Evolutionary conservation across 2,329 filamentous ascomycete genomes (phyloP), one percentile per base, ranked within the genome.

Genomic region (Diaporthe australafricana): DNA sequence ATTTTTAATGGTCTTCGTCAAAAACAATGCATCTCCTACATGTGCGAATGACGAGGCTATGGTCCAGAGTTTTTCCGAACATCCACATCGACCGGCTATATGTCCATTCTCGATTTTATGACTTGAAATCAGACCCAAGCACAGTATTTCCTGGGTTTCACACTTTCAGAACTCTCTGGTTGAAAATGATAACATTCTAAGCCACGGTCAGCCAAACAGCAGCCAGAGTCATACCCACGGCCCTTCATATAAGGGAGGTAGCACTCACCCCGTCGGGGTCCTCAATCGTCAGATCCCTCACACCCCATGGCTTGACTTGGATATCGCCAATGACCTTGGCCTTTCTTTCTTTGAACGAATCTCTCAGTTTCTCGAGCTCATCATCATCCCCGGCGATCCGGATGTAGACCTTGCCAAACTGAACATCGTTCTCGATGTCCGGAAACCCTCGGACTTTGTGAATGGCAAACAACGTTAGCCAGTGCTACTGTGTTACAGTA

Each of bases 401-500:
- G 25, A 69, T 60, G 17, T 69, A 69, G 8, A 69, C 67, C 17
- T 69, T 69, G 53, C 67, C 67, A 8, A 50, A 69, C 7, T 69
- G 67, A 17, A 69, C 67, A 20, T 69, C 67, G 8, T 69, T 60
- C 22, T 48, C 22, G 5, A 69, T 27, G 4, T 42, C 42, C 17
- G 67, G 67, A 12, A 69, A 69, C 8, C 67, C 67, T 6, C 67
- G 67, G 50, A 30, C 67, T 69, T 27, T 12, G 6, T 14, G 16
- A 3, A 25, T 8, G 9, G 3, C 5, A 16, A 47, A 1, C 5
- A 65, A 5, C 1, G 8, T 65, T 22, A 65, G 60, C 30, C 32
- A 25, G 16, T 5, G 14, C 9, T 35, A 27, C 1, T 6, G 8
- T 65, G 5, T 0, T 3, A 38, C 5, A 30, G 5, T 50, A 17